Conservation (phyloP, 805 yeast species). For the Starmerella geochares region DNA sequence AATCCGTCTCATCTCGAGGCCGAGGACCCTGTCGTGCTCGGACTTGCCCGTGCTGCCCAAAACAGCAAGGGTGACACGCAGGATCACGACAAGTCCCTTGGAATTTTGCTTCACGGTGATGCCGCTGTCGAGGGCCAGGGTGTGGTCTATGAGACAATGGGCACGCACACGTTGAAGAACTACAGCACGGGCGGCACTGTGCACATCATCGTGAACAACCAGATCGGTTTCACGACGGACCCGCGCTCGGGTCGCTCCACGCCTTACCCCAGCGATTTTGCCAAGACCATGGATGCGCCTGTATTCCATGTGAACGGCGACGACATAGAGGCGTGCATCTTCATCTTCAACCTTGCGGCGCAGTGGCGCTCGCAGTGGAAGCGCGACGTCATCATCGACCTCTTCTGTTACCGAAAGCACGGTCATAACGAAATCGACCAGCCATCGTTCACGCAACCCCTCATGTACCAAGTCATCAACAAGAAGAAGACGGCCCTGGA, state of each 20-base stretch:
- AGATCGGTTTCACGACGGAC: constrained; percentile 98
- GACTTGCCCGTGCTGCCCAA: constrained; percentile 93
- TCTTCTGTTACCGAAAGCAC: constrained; percentile 95
- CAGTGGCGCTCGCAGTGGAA: constrained; percentile 97
- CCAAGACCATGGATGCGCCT: constrained; percentile 93
- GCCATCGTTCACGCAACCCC: constrained; percentile 96
- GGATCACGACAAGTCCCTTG: constrained; percentile 73
- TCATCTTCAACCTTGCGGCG: constrained; percentile 90
- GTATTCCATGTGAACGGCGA: constrained; percentile 99
- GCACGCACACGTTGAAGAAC: constrained; percentile 83
- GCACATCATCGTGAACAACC: constrained; percentile 93
- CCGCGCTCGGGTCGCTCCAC: constrained; percentile 97
- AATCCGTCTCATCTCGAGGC: constrained; percentile 99
- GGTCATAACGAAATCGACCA: constrained; percentile 99
- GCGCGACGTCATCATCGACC: constrained; percentile 90
- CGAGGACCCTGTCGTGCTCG: constrained; percentile 96
- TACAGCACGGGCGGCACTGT: constrained; percentile 97
- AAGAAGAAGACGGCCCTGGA: constrained; percentile 83
- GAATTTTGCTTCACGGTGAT: constrained; percentile 94
- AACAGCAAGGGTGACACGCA: constrained; percentile 77
- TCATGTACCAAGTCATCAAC: constrained; percentile 88
- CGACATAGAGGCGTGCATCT: constrained; percentile 87
- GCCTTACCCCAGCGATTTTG: constrained; percentile 94
- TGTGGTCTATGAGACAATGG: constrained; percentile 97
- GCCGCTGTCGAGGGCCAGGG: constrained; percentile 99